A percentile compares a stretch with the other conserved stretches of the same genome.
Evolutionary conservation across 495 filamentous ascomycete species (phyloP).

Genomic region (Aspergillus incahuasiensis): DNA sequence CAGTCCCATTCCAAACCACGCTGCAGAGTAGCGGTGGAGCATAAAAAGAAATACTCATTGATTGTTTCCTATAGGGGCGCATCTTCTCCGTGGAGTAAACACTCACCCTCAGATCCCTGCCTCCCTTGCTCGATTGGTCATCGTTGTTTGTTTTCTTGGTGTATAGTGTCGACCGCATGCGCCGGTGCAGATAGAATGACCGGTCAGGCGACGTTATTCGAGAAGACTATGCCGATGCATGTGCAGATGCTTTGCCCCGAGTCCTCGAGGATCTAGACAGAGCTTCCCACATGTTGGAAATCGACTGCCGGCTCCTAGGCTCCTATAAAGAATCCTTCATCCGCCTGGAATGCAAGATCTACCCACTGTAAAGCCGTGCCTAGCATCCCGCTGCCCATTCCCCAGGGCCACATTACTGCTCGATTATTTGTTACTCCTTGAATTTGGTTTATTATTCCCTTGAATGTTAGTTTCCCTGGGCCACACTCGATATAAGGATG

Average conservation of each 20-base stretch:
- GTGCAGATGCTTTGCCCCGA: conserved; percentile 4
- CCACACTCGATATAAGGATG: conserved; percentile 4
- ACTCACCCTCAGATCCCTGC: neutral
- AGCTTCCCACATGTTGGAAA: neutral
- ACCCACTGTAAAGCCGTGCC: conserved; percentile 26
- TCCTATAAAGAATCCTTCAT: conserved; percentile 12
- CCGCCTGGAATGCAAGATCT: conserved; percentile 18
- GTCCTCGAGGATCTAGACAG: conserved; percentile 11
- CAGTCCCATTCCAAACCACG: neutral
- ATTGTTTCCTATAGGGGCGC: neutral
- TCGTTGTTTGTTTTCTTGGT: conserved; percentile 5
- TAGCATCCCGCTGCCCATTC: conserved; percentile 36
- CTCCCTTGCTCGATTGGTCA: neutral
- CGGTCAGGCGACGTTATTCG: conserved; percentile 20
- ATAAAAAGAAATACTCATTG: conserved; percentile 1
- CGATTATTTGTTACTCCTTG: conserved; percentile 6
- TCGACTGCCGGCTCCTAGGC: neutral
- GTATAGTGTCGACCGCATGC: conserved; percentile 8
- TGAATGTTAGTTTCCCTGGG: neutral
- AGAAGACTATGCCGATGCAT: conserved; percentile 8
- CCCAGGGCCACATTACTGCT: conserved; percentile 12
- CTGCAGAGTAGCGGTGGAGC: neutral
- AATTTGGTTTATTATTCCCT: conserved; percentile 11
- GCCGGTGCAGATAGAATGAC: conserved; percentile 8
- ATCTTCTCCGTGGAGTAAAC: neutral